Evolutionary conservation across 805 yeast species (phyloP), one percentile per base, ranked within the genome.

Genomic region (Candida suzukii): DNA sequence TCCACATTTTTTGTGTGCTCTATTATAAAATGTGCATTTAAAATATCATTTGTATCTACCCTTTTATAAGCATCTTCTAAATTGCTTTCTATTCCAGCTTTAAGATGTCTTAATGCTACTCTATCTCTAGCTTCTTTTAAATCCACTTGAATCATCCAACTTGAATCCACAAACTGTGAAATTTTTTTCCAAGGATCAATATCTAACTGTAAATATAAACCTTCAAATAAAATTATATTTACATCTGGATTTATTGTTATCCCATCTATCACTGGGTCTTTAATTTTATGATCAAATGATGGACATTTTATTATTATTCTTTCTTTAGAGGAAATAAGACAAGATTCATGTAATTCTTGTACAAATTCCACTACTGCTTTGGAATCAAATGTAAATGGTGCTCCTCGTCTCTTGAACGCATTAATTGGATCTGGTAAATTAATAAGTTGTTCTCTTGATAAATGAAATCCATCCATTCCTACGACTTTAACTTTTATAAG

Each of bases 321-420:
- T 3, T 37, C 28, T 17, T 31, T 41, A 14, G 12, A 16, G 3
- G 46, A 27, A 10, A 4, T 25, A 7, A 14, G 4, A 20, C 39
- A 37, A 20, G 35, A 19, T 4, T 38, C 35, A 14, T 39, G 28
- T 34, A 42, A 27, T 32, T 24, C 32, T 34, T 29, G 35, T 7
- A 55, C 50, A 47, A 59, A 46, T 2, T 46, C 50, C 19, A 66
- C 47, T 39, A 67, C 58, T 17, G 30, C 30, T 19, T 28, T 32
- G 6, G 63, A 57, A 42, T 71, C 60, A 47, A 71, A 70, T 4
- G 75, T 71, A 46, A 66, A 67, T n/a, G 74, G 74, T 1, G 76
- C 73, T 2, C 76, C 76, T 25, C 76, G 53, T 36, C 73, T 48
- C n/a, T 51, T 45, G n/a, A 67, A 35, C 5, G 73, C 72, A 37